Base-by-base conservation (phyloP, 176 grass and related monocot genomes). In the Oryza rufipogon region DNA sequence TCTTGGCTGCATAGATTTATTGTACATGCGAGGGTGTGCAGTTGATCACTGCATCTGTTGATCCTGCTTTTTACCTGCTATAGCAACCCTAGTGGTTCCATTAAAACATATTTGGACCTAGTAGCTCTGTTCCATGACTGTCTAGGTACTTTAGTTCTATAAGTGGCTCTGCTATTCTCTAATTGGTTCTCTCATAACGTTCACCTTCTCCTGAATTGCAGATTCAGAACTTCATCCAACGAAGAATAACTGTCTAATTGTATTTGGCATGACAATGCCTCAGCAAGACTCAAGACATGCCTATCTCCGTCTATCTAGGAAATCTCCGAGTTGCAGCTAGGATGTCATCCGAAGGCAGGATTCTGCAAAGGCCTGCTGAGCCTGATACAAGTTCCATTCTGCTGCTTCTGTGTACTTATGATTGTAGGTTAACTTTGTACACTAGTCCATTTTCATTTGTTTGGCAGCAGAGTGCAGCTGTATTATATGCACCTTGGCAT, bases 181-280 rank as follows among this genome's bases (percentile, higher is more conserved):
- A 61, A 38, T 13, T 84, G 25, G 73, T 75, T 73, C 36, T n/a
- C 15, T 88, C 23, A 20, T 80, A 67, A 68, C 33, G 48, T 23
- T 73, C 77, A 16, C 73, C 73, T 89, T 90, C 25, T 82, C 16
- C 77, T 76, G 48, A 30, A 64, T 80, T 89, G 71, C 82, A 89
- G 87, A 83, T 81, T 89, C 51, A 70, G 87, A 63, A 85, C 71
- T 70, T 74, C 9, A n/a, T 64, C 48, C 41, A 76, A 23, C 65
- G 70, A 82, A 76, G 49, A 70, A 80, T 79, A 88, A 85, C 82
- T 75, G 52, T 33, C 76, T 89, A 84, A 84, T 80, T 80, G 76
- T 80, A 85, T 85, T 81, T 76, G 77, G 79, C 70, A 63, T 85
- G 64, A 65, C 71, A 89, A 76, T 80, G 77, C 71, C 71, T 81